These are phyloP conservation scores for Fraxinus xanthoxyloides DNA, from an alignment of 305 asterid genomes.

Conservation along the genomic window DNA sequence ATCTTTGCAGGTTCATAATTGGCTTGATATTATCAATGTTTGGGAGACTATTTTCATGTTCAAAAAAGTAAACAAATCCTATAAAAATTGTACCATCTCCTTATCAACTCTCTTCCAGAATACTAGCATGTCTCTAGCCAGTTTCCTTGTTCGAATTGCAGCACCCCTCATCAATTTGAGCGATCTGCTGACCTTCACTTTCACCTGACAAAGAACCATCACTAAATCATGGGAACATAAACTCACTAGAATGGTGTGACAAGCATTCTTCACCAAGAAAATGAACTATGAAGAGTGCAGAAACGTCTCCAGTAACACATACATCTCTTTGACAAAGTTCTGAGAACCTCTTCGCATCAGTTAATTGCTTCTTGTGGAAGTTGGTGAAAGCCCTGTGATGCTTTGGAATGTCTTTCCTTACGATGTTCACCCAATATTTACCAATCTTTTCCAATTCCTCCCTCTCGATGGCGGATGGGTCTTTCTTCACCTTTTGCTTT, in stretches of 20 bases:
- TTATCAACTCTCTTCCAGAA: constrained; percentile 99
- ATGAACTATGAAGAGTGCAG: constrained; percentile 12
- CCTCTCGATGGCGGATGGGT: constrained; percentile 78
- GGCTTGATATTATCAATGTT: constrained; percentile 10
- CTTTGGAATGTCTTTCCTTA: constrained; percentile 86
- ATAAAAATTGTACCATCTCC: constrained; percentile 76
- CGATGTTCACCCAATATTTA: constrained; percentile 84
- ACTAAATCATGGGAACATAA: constrained; percentile 8
- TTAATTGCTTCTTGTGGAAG: constrained; percentile 70
- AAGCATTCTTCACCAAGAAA: constrained; percentile 14
- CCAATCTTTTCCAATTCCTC: constrained; percentile 80
- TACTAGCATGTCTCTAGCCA: constrained; percentile 91
- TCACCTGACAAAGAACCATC: constrained; percentile 60
- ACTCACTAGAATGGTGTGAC: constrained; percentile 6
- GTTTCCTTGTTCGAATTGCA: constrained; percentile 76
- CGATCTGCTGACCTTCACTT: constrained; percentile 88
- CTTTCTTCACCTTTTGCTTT: constrained; percentile 72
- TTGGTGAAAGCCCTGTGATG: constrained; percentile 74
- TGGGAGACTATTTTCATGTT: constrained; percentile 2
- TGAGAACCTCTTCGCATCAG: constrained; percentile 81
- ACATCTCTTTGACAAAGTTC: constrained; percentile 99
- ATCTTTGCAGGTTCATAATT: constrained; percentile 9
- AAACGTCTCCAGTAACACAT: constrained; percentile 16
- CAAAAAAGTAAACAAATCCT: constrained; percentile 13
- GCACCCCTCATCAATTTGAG: constrained; percentile 90